phyloP scores from a whole-genome alignment of 345 rosid genomes.

The Eucalyptus pauciflora region DNA sequence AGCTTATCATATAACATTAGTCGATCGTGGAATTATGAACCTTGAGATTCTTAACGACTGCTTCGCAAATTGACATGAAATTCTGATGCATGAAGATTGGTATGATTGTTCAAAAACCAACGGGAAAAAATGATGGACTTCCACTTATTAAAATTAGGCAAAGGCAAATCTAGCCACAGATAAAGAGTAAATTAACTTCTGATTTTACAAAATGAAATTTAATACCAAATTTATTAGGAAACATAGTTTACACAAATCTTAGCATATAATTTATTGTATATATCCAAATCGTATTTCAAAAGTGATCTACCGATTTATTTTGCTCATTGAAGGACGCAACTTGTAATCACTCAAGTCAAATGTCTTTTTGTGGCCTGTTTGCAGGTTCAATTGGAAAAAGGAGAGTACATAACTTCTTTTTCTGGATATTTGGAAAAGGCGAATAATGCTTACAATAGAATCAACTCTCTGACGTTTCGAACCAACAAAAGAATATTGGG shows the following conservation, averaged over 20 bases:
- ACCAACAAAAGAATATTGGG: not conserved
- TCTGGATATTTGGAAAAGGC: not conserved
- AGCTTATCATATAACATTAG: not conserved
- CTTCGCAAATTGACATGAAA: not conserved
- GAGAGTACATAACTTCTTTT: not conserved
- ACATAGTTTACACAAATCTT: not conserved
- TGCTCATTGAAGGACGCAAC: not conserved
- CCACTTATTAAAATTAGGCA: not conserved
- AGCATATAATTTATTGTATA: rapidly evolving
- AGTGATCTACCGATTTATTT: rapidly evolving
- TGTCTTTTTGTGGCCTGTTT: not conserved
- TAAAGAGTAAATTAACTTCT: not conserved
- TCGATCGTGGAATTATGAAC: no score
- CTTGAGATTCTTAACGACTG: not conserved
- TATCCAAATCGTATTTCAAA: no score
- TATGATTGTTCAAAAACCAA: no score
- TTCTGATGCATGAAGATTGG: not conserved
- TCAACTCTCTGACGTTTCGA: not conserved
- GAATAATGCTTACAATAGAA: rapidly evolving
- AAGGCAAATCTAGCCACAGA: not conserved
- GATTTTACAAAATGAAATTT: not conserved
- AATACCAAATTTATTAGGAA: not conserved
- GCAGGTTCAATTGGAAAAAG: not conserved
- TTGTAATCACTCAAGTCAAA: rapidly evolving
- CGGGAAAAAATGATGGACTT: no score